Percentiles rank a stretch among this genome's conserved stretches.
phyloP scores from a whole-genome alignment of 2,329 filamentous ascomycete genomes.

The Pseudopyricularia javanii region DNA sequence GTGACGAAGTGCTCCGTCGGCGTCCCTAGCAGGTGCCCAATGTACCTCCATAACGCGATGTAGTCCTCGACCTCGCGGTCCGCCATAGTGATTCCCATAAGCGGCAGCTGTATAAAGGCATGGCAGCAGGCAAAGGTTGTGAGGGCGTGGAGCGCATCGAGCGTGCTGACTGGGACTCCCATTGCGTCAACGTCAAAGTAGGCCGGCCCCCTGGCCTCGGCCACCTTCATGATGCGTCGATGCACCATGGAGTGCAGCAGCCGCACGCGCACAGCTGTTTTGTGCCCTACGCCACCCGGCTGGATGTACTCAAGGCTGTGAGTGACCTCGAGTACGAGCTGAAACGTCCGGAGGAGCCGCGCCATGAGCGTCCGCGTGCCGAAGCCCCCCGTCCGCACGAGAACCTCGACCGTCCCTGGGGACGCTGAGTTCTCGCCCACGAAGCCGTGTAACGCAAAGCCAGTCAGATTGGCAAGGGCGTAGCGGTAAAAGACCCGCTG shows the following conservation, averaged over 20 bases:
- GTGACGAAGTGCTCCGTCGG: constrained; percentile 14
- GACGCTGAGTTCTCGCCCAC: constrained; percentile 28
- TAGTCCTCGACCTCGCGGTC: constrained; percentile 49
- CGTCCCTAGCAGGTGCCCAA: constrained; percentile 17
- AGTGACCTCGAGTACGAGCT: constrained; percentile 43
- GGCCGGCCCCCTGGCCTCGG: constrained; percentile 29
- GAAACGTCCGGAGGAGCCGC: constrained; percentile 36
- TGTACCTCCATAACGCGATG: constrained; percentile 39
- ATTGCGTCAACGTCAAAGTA: constrained; percentile 48
- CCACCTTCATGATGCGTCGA: constrained; percentile 46
- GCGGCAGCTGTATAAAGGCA: constrained; percentile 49
- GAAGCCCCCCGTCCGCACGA: constrained; percentile 56
- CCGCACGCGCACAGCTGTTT: constrained; percentile 50
- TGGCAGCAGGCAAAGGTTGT: constrained; percentile 49
- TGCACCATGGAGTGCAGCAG: constrained; percentile 54
- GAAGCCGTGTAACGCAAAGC: constrained; percentile 23
- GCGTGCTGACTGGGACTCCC: constrained; percentile 52
- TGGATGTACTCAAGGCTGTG: constrained; percentile 42
- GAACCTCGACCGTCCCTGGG: constrained; percentile 49
- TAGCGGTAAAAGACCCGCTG: constrained; percentile 56
- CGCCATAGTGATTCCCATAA: constrained; percentile 48
- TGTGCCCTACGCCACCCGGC: constrained; percentile 49
- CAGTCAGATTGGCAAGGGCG: constrained; percentile 46
- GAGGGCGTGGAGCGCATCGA: constrained; percentile 54
- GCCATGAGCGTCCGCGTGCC: constrained; percentile 45